Percentiles rank a stretch among this genome's conserved stretches.
Evolutionary conservation across 2,329 filamentous ascomycete genomes (phyloP).

Genomic region (Aschersonia sp.): DNA sequence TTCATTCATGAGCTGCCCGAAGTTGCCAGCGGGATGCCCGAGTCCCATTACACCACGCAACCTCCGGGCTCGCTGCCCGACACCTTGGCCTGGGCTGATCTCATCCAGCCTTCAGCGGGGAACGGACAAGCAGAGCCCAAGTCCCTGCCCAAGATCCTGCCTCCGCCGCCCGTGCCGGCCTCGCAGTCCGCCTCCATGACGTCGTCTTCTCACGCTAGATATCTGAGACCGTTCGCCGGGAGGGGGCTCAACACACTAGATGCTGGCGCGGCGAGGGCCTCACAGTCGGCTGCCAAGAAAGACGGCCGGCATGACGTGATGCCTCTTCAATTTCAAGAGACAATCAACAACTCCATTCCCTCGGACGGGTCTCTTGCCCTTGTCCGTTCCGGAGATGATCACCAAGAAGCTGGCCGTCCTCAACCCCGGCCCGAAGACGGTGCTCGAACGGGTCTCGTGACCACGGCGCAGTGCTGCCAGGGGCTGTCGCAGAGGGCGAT

Average conservation of each 20-base stretch:
- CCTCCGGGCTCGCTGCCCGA: conserved; percentile 36
- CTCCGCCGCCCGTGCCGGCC: conserved; percentile 33
- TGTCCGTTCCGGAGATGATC: conserved; percentile 6
- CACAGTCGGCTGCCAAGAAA: conserved; percentile 1
- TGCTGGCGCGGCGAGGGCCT: conserved; percentile 9
- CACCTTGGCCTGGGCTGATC: conserved; percentile 36
- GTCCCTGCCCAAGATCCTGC: conserved; percentile 6
- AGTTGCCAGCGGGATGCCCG: conserved; percentile 8
- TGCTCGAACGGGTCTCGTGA: conserved; percentile 14
- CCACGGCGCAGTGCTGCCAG: conserved; percentile 6
- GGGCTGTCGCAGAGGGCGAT: conserved; percentile 20
- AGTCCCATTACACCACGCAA: conserved; percentile 9
- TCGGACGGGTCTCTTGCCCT: conserved; percentile 12
- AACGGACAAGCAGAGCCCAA: conserved; percentile 18
- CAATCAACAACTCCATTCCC: not conserved
- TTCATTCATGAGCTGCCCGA: conserved; percentile 17
- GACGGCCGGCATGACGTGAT: not conserved
- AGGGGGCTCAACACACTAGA: conserved; percentile 39
- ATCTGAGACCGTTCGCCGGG: conserved; percentile 39
- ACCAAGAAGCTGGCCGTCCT: not conserved
- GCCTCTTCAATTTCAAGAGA: not conserved
- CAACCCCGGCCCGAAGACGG: not conserved
- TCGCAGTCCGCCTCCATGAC: conserved; percentile 39
- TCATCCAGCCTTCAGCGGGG: conserved; percentile 23
- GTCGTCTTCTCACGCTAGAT: conserved; percentile 33